Base-by-base conservation (phyloP, 495 filamentous ascomycete genomes). In the Viridothelium virens region DNA sequence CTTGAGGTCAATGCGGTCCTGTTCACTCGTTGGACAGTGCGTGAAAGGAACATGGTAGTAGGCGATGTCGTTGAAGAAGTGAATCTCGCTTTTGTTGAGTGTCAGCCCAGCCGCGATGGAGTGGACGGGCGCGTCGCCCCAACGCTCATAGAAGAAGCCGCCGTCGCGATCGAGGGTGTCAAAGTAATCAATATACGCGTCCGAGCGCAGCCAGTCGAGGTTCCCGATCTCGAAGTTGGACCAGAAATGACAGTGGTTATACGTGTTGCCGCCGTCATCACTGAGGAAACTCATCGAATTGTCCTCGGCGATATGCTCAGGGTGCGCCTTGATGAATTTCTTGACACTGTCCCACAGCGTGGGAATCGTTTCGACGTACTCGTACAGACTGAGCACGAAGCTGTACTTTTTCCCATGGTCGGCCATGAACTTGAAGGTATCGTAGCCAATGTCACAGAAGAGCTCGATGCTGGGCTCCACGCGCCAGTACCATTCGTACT, bases 31-130 rank as follows among this genome's bases (percentile, higher is more conserved):
- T 3, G 94, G 94, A 75, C 94, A 98, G 78, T 98, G 94, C 33
- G 93, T 97, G 74, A 98, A 98, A 6, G 94, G 94, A n/a, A 96
- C 89, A 73, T 98, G 94, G 77, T 91, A 97, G 78, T 98, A 98
- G 65, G 89, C 94, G 70, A 98, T 97, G 72, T 98, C 94, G 73
- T 98, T 90, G 82, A 96, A 98, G 81, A 98, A 98, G 72, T 97
- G 93, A 69, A 98, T 87, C 74, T 98, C 84, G 65, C 95, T 89
- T 79, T 96, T 96, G 72, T 87, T 85, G 68, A 98, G 80, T 75
- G 96, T 82, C 2, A 97, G 76, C 14, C 82, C 85, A 3, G 94
- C 94, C 1, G 90, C 94, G 70, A 98, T 96, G n/a, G 91, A 95
- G 79, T 87, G 85, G 37, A 88, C 82, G n/a, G 86, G 85, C 14